Base-by-base conservation (phyloP, 208 protist species). In the Acanthamoeba rhysodes region DNA sequence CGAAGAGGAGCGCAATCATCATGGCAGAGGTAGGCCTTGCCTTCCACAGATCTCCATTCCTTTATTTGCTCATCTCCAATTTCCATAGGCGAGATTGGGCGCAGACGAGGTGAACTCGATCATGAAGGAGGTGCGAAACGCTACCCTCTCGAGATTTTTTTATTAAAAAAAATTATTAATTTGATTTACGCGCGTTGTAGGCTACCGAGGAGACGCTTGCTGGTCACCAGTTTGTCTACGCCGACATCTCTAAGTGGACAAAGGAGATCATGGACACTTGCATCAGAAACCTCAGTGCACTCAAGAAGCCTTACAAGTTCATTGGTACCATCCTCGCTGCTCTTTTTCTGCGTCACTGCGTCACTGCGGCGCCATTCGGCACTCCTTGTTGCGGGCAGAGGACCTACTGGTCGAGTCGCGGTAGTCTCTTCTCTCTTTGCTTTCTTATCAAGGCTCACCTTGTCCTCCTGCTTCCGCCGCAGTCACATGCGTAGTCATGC, bases 401-500 rank as follows among this genome's bases (percentile, higher is more conserved):
- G 34, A 45, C 45, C 12, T 50, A 10, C 14, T 53, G 48, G 48
- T 6, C 48, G 48, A 14, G 48, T 14, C 37, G 24, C 0, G 74
- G 5, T 45, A 48, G 22, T 91, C n/a, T 16, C 32, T 45, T n/a
- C 22, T 66, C 22, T 66, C 20, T 66, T 27, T 70, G 62, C 62
- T n/a, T 24, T 14, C 62, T 24, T 14, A 2, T 29, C 20, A 24
- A n/a, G 27, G 22, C 27, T 70, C 27, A 34, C n/a, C 27, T 27
- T 32, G 27, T 70, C 57, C 4, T 70, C 57, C 4, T 32, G 20
- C 22, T 32, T 32, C 22, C 76, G 48, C 24, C 55, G 45, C 84
- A 97, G 98, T 98, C 2, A 97, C 96, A 7, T 98, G 96, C 88
- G 84, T 97, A 5, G 98, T 98, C 24, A 96, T 98, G 95, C 98